Conservation (phyloP, 352 stramenopile species). For the Pythium aristosporum region DNA sequence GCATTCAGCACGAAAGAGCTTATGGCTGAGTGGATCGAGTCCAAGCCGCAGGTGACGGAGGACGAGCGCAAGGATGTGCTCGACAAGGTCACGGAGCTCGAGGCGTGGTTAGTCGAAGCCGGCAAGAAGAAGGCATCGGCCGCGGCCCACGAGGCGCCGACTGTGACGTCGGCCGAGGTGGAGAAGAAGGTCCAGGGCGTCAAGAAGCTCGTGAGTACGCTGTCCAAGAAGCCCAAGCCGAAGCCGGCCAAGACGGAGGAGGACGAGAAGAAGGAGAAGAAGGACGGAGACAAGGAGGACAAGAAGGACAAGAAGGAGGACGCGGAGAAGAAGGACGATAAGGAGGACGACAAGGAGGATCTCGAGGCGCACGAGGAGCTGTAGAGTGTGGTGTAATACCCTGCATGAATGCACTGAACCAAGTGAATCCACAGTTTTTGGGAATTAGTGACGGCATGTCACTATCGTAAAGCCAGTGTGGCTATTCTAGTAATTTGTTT, state of each 20-base stretch:
- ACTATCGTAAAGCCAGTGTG: background rate
- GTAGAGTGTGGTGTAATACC: conserved; percentile 32
- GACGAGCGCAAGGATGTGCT: conserved; percentile 86
- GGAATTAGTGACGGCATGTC: background rate
- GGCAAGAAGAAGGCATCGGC: conserved; percentile 67
- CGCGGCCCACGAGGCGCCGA: conserved; percentile 70
- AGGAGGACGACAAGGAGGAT: conserved; percentile 29
- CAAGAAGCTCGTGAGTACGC: conserved; percentile 74
- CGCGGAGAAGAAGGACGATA: conserved; percentile 20
- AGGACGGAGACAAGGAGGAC: conserved; percentile 23
- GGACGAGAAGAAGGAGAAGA: conserved; percentile 32
- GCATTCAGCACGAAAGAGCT: conserved; percentile 59
- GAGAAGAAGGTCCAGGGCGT: conserved; percentile 82
- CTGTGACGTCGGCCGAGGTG: conserved; percentile 88
- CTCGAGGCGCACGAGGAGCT: conserved; percentile 50
- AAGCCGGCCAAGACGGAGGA: conserved; percentile 42
- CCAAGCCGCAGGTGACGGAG: conserved; percentile 87
- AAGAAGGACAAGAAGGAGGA: conserved; percentile 35
- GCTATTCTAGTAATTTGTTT: conserved; percentile 13
- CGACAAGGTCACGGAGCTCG: conserved; percentile 83
- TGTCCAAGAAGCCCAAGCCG: conserved; percentile 83
- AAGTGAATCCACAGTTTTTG: background rate
- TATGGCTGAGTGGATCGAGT: conserved; percentile 60
- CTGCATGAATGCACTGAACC: conserved; percentile 1
- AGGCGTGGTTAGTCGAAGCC: conserved; percentile 82